Percentiles rank a stretch among this genome's conserved stretches.
phyloP scores from a whole-genome alignment of 2,329 filamentous ascomycete species.

The Sporothrix brunneoviolacea region DNA sequence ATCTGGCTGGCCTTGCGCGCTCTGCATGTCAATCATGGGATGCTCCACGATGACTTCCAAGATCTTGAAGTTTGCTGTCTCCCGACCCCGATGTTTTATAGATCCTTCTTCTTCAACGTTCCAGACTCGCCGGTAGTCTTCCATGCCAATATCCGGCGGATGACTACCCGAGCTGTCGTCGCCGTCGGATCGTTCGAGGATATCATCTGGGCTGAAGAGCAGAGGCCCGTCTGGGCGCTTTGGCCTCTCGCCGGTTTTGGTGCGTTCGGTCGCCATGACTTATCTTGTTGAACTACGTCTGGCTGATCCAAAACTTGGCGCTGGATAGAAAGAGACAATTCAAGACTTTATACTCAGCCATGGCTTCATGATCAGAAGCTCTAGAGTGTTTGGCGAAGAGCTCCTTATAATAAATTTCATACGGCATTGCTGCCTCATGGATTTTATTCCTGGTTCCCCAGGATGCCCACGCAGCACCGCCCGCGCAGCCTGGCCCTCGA shows the following conservation, averaged over 20 bases:
- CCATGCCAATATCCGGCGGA: background rate
- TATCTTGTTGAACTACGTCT: background rate
- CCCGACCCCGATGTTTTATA: background rate
- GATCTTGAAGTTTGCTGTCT: background rate
- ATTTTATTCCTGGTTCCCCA: background rate
- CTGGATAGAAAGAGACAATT: background rate
- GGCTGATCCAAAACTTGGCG: background rate
- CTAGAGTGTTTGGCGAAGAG: background rate
- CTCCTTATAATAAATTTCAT: constrained; percentile 1
- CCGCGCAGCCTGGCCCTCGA: background rate
- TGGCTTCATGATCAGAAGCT: background rate
- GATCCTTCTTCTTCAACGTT: background rate
- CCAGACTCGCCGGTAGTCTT: background rate
- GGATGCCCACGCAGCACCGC: background rate
- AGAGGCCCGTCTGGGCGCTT: background rate
- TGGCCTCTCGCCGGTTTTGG: background rate
- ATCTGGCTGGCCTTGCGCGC: background rate
- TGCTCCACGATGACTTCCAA: background rate
- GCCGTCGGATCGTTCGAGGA: background rate
- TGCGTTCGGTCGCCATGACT: background rate
- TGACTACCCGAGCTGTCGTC: background rate
- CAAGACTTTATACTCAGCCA: background rate
- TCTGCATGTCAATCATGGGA: constrained; percentile 2
- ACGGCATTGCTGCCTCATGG: background rate
- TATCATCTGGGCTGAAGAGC: background rate